These are phyloP conservation scores for Lodderomyces orthopsilosis DNA, from an alignment of 1,139 yeast species.

Conservation along the genomic window DNA sequence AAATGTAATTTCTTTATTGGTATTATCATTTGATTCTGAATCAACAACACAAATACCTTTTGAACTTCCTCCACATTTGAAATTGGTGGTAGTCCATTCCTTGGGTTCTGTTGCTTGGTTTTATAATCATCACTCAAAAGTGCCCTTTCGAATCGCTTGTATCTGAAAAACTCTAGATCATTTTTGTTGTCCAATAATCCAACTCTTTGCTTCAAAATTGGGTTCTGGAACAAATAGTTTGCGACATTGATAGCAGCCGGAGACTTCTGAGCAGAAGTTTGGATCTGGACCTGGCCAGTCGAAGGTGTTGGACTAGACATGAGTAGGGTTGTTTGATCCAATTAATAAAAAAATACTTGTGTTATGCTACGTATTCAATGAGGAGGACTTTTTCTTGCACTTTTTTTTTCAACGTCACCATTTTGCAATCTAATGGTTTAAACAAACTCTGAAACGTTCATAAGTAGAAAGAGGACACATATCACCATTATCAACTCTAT, in stretches of 20 bases:
- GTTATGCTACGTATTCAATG: background rate
- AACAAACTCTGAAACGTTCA: background rate
- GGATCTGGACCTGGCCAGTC: slow-evolving; percentile 14
- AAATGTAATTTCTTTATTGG: slow-evolving; percentile 75
- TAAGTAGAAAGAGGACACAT: background rate
- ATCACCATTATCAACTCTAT: background rate
- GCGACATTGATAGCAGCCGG: slow-evolving; percentile 56
- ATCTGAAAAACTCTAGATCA: slow-evolving; percentile 77
- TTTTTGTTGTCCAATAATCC: slow-evolving; percentile 71
- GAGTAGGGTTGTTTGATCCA: background rate
- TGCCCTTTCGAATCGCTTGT: slow-evolving; percentile 79
- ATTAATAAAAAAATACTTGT: background rate
- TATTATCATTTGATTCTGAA: slow-evolving; percentile 69
- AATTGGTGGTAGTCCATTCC: slow-evolving; percentile 56
- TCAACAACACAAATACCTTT: slow-evolving; percentile 61
- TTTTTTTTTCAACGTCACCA: background rate
- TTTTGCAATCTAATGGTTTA: too few species aligned
- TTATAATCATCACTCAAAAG: slow-evolving; percentile 71
- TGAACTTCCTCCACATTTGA: slow-evolving; percentile 55
- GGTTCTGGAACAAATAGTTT: slow-evolving; percentile 62
- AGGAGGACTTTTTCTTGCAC: background rate
- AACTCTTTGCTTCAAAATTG: slow-evolving; percentile 69
- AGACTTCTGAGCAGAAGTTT: slow-evolving; percentile 18
- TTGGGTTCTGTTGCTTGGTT: slow-evolving; percentile 51
- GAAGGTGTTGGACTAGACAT: slow-evolving; percentile 3